phyloP scores from a whole-genome alignment of 768 basidiomycete genomes.

The Chalciporus pseudorubinellus region DNA sequence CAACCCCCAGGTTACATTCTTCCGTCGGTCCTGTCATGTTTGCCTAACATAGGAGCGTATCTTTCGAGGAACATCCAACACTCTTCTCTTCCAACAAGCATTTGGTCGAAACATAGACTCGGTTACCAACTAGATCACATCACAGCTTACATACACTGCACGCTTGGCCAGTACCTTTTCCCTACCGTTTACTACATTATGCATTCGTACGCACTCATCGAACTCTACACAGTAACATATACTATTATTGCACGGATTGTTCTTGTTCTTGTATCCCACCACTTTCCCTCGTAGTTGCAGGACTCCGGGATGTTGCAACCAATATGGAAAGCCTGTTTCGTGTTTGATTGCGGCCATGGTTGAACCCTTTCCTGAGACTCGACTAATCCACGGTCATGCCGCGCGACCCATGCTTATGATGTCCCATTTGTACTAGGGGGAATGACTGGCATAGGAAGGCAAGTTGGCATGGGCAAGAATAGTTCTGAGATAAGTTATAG shows the following conservation, averaged over 20 bases:
- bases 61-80: conserved; percentile 8
- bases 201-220: neutral
- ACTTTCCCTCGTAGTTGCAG: neutral
- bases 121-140: conserved; percentile 9
- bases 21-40: neutral
- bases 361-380: too few relatives aligned
- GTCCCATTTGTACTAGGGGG: neutral
- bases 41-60: neutral
- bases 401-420: neutral
- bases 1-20: neutral
- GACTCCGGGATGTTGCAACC: neutral
- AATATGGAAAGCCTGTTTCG: neutral
- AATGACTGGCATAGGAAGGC: neutral
- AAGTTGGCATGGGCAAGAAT: neutral
- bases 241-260: neutral
- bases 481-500: neutral
- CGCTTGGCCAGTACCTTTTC: neutral
- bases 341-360: neutral
- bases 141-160: conserved; percentile 4
- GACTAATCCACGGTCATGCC: too few relatives aligned
- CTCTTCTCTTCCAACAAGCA: conserved; percentile 6
- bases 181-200: neutral
- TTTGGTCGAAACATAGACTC: conserved; percentile 11
- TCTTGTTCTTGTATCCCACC: too few relatives aligned
- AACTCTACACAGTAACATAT: neutral